A percentile compares a stretch with the other conserved stretches of the same genome.
Conservation (phyloP, 202 grass and related monocot species). For the Tripidium arundinaceum region DNA sequence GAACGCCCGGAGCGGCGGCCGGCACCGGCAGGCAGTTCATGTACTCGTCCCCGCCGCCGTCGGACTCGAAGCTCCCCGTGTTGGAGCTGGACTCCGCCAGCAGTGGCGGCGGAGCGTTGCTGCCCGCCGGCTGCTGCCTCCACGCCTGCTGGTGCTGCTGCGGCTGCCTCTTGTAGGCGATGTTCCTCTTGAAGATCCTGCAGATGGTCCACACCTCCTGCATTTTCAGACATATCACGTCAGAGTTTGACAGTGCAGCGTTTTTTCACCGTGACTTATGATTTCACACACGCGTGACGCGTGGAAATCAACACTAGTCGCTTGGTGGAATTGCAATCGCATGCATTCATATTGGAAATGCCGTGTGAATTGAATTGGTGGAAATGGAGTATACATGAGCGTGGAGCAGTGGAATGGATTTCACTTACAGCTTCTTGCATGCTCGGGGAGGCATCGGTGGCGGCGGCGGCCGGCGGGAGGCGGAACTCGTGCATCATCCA, state of each 20-base stretch:
- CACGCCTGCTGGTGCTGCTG: slow-evolving; percentile 36
- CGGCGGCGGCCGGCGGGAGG: slow-evolving; percentile 26
- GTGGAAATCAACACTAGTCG: slow-evolving; percentile 18
- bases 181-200: slow-evolving; percentile 79
- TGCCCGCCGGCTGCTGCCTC: neutral
- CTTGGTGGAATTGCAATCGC: slow-evolving; percentile 16
- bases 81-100: slow-evolving; percentile 37
- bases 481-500: slow-evolving; percentile 99
- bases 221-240: neutral
- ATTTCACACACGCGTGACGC: neutral
- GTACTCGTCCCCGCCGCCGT: slow-evolving; percentile 38
- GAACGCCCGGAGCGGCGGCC: neutral
- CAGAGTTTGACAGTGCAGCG: neutral
- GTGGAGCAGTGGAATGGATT: neutral
- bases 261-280: neutral
- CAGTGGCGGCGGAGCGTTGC: slow-evolving; percentile 8
- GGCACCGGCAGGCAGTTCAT: slow-evolving; percentile 10
- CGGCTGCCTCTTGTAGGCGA: slow-evolving; percentile 49
- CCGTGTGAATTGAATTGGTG: neutral
- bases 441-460: slow-evolving; percentile 3
- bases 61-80: slow-evolving; percentile 46
- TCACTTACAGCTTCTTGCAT: slow-evolving; percentile 65
- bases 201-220: slow-evolving; percentile 98
- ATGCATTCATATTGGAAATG: slow-evolving; percentile 24
- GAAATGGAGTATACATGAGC: neutral